Conservation (phyloP, 345 rosid species). For the Conringia planisiliqua region DNA sequence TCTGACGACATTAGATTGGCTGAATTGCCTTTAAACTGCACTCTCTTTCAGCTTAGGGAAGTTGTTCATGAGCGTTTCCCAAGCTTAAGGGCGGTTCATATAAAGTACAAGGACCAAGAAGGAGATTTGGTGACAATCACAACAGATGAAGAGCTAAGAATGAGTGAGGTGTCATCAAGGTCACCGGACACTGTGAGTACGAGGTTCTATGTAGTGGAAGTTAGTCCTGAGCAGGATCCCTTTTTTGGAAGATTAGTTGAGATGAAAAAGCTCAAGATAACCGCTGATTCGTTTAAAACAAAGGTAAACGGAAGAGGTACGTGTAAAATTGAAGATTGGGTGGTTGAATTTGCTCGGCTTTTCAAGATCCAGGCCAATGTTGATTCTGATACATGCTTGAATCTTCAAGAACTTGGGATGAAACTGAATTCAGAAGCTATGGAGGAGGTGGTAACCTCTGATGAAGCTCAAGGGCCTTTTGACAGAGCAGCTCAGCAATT, state of each 20-base stretch:
- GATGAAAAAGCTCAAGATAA: slow-evolving; percentile 26
- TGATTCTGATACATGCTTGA: slow-evolving; percentile 62
- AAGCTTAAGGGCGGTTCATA: slow-evolving; percentile 54
- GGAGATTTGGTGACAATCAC: slow-evolving; percentile 89
- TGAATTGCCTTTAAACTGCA: slow-evolving; percentile 62
- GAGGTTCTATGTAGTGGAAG: slow-evolving; percentile 65
- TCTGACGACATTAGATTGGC: slow-evolving; percentile 84
- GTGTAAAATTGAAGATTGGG: slow-evolving; percentile 72
- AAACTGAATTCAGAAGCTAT: slow-evolving; percentile 82
- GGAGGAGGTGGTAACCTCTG: slow-evolving; percentile 88
- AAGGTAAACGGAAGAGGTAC: slow-evolving; percentile 33
- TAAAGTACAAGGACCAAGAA: slow-evolving; percentile 85
- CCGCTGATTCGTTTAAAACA: slow-evolving; percentile 27
- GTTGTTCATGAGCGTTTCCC: slow-evolving; percentile 70
- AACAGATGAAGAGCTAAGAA: slow-evolving; percentile 72
- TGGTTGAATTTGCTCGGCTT: slow-evolving; percentile 69
- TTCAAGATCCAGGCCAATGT: slow-evolving; percentile 76
- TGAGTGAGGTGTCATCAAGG: slow-evolving; percentile 59
- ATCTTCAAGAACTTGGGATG: slow-evolving; percentile 78
- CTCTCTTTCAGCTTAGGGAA: slow-evolving; percentile 66
- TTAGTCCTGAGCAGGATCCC: slow-evolving; percentile 56
- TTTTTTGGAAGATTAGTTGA: slow-evolving; percentile 43
- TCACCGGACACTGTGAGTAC: slow-evolving; percentile 47
- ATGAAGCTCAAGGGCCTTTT: slow-evolving; percentile 74
- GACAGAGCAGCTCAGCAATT: slow-evolving; percentile 69